A percentile compares a stretch with the other conserved stretches of the same genome.
Conservation (phyloP, 2,329 filamentous ascomycete species). For the Hawksworthiomyces lignivorus region DNA sequence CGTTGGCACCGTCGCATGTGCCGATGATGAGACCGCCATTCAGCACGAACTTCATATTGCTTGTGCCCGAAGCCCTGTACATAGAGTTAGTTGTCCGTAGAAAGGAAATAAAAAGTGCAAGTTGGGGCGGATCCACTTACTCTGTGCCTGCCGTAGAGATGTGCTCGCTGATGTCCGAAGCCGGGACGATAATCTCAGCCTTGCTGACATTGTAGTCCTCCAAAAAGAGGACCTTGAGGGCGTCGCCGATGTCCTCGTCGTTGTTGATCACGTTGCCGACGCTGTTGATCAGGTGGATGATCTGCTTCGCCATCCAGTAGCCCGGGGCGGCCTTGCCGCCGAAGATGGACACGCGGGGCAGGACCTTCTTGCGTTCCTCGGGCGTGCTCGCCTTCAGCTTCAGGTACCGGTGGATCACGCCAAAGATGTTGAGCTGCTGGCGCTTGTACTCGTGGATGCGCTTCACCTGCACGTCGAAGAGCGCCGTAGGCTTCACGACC, state of each 20-base stretch:
- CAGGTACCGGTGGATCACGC: slow-evolving; percentile 91
- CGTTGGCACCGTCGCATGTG: slow-evolving; percentile 95
- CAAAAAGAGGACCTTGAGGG: slow-evolving; percentile 94
- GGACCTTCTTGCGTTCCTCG: slow-evolving; percentile 77
- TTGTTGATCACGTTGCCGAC: slow-evolving; percentile 88
- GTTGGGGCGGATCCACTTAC: slow-evolving; percentile 29
- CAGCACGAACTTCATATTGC: slow-evolving; percentile 99
- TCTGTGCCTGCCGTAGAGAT: slow-evolving; percentile 98
- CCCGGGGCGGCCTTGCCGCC: slow-evolving; percentile 96
- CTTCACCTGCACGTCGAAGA: slow-evolving; percentile 98
- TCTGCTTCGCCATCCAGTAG: slow-evolving; percentile 99
- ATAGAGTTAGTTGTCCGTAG: slow-evolving; percentile 12
- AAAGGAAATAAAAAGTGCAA: background rate
- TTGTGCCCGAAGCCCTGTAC: slow-evolving; percentile 64
- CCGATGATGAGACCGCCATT: slow-evolving; percentile 97
- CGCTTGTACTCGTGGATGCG: slow-evolving; percentile 99
- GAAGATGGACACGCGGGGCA: slow-evolving; percentile 88
- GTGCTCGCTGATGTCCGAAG: slow-evolving; percentile 94
- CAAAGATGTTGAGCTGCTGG: slow-evolving; percentile 98
- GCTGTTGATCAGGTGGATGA: slow-evolving; percentile 92
- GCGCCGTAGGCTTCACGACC: slow-evolving; percentile 73
- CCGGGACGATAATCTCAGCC: slow-evolving; percentile 91
- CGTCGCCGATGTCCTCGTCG: slow-evolving; percentile 82
- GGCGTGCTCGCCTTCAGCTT: slow-evolving; percentile 77
- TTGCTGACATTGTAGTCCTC: slow-evolving; percentile 99